Evolutionary conservation across 345 rosid genomes (phyloP).

Genomic region (Durio zibethinus): DNA sequence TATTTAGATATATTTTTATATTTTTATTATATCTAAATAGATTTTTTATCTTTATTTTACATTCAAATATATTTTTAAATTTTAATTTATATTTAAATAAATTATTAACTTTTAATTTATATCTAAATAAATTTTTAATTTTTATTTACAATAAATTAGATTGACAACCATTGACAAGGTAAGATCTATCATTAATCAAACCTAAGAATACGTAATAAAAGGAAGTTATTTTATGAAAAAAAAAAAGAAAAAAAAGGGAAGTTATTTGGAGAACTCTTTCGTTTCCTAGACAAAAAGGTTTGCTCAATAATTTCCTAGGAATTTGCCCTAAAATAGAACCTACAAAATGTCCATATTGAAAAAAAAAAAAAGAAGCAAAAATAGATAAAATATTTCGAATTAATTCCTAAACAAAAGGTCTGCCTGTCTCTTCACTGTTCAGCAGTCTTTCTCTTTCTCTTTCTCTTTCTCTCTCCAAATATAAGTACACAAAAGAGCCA

Average conservation of each 20-base stretch:
- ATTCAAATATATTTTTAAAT: no score
- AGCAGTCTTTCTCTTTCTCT: conserved; percentile 20
- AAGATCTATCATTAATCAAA: background rate
- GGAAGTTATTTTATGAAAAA: no score
- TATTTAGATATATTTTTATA: no score
- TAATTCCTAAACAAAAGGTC: conserved; percentile 14
- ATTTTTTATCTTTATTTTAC: no score
- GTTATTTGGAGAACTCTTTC: background rate
- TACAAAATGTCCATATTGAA: background rate
- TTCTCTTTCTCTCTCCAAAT: background rate
- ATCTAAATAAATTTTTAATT: no score
- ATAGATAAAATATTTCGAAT: background rate
- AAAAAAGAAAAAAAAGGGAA: no score
- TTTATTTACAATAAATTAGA: no score
- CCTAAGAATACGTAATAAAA: background rate
- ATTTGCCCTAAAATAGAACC: background rate
- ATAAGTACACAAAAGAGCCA: conserved; percentile 20
- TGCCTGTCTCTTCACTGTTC: conserved; percentile 16
- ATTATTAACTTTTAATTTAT: no score
- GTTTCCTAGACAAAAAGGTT: background rate
- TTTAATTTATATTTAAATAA: no score
- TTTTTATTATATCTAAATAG: no score
- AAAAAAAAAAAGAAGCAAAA: background rate
- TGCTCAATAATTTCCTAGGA: background rate
- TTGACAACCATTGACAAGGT: background rate